Conservation (phyloP, 306 rosid genomes). For the Calophaca sinica region DNA sequence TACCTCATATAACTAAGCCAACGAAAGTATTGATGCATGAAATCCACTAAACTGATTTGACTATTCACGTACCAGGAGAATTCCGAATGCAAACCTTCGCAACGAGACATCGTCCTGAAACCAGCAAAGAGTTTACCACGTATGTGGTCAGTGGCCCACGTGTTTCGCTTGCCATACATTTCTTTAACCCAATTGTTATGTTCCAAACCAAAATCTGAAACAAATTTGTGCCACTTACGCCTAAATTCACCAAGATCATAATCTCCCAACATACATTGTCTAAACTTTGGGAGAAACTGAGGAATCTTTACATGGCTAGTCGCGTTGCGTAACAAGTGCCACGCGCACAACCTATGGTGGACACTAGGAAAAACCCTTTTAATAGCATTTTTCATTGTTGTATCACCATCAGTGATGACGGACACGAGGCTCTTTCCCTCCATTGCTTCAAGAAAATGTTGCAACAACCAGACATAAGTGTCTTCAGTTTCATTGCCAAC, state of each 20-base stretch:
- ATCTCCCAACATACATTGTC: background rate
- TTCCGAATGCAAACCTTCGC: too few relatives aligned
- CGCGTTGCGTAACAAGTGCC: background rate
- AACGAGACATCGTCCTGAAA: too few relatives aligned
- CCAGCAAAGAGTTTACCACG: too few relatives aligned
- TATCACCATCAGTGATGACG: too few relatives aligned
- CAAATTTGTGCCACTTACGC: background rate
- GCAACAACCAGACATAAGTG: background rate
- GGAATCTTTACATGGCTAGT: background rate
- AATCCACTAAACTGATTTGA: too few relatives aligned
- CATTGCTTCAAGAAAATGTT: too few relatives aligned
- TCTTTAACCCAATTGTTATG: background rate
- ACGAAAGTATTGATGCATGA: too few relatives aligned
- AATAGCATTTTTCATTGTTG: too few relatives aligned
- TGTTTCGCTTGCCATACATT: background rate
- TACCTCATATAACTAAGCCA: too few relatives aligned
- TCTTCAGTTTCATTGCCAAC: too few relatives aligned
- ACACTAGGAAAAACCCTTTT: background rate
- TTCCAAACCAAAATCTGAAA: background rate
- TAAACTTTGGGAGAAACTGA: background rate
- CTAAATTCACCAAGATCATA: background rate
- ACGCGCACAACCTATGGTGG: background rate
- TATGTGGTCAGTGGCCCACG: background rate
- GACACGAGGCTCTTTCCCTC: too few relatives aligned
- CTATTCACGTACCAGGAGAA: too few relatives aligned